These are phyloP conservation scores for Lithocarpus polystachyus DNA, from an alignment of 306 rosid genomes.

Conservation along the genomic window DNA sequence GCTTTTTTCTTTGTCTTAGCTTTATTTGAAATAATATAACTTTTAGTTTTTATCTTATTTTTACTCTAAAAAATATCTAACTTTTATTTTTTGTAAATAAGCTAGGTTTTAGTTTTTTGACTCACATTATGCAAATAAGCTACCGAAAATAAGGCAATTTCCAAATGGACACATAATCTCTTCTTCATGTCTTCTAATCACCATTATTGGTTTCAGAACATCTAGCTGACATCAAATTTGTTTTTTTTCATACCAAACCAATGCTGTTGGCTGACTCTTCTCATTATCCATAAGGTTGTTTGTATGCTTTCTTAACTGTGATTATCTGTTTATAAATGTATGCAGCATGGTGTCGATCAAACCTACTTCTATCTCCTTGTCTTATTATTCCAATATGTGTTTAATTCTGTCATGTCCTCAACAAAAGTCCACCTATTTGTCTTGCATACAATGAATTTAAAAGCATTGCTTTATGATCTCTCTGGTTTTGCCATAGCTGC, in stretches of 20 bases:
- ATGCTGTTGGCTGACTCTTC: background rate
- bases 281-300: background rate
- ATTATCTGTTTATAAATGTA: background rate
- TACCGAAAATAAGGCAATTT: too few species aligned
- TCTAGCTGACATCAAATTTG: too few species aligned
- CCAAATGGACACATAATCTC: background rate
- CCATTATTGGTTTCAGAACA: background rate
- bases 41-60: too few species aligned
- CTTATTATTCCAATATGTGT: background rate
- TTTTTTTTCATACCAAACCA: background rate
- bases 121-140: too few species aligned
- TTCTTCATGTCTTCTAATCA: background rate
- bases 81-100: too few species aligned
- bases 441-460: background rate
- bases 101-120: too few species aligned
- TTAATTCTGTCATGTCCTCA: background rate
- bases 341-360: background rate
- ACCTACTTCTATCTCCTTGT: background rate
- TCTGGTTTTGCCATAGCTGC: background rate
- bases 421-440: background rate
- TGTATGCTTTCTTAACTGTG: background rate
- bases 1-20: too few species aligned
- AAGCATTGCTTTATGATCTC: background rate
- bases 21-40: too few species aligned
- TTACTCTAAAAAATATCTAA: too few species aligned